phyloP scores from a whole-genome alignment of 2,329 filamentous ascomycete genomes.

The Volutella citrinella region DNA sequence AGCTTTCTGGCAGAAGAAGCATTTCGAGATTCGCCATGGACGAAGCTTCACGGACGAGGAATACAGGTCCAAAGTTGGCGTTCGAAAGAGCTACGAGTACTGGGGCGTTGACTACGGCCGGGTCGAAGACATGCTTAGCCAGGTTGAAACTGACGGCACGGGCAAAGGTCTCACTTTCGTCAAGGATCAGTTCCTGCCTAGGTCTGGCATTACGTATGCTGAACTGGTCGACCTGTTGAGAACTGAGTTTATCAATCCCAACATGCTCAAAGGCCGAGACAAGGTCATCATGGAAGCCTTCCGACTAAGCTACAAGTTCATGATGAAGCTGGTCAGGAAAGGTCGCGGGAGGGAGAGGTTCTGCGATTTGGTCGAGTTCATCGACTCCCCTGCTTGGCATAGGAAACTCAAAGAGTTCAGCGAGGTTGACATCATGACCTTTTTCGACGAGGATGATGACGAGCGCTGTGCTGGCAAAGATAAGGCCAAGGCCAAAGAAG shows the following conservation, averaged over 20 bases:
- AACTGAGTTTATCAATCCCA: slow-evolving; percentile 4
- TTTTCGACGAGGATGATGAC: too few species aligned
- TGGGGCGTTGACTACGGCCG: slow-evolving; percentile 4
- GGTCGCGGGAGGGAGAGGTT: too few species aligned
- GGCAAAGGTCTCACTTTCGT: slow-evolving; percentile 2
- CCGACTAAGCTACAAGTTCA: slow-evolving; percentile 3
- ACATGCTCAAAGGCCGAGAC: slow-evolving; percentile 1
- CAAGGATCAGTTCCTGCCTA: slow-evolving; percentile 3
- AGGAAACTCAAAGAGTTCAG: too few species aligned
- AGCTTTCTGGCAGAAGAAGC: not conserved
- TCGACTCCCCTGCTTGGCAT: too few species aligned
- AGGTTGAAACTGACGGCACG: not conserved
- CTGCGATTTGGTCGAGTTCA: too few species aligned
- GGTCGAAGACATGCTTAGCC: not conserved
- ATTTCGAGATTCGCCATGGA: not conserved
- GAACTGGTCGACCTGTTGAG: slow-evolving; percentile 2
- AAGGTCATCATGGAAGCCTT: slow-evolving; percentile 2
- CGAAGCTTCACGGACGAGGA: not conserved
- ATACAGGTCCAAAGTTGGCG: slow-evolving; percentile 1
- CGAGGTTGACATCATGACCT: too few species aligned
- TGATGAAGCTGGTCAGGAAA: too few species aligned
- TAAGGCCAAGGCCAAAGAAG: too few species aligned
- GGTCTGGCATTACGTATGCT: not conserved
- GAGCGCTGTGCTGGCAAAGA: too few species aligned
- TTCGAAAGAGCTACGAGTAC: not conserved